Conservation (phyloP, 192 early-diverging fungal genomes). For the Geranomyces michiganensis region DNA sequence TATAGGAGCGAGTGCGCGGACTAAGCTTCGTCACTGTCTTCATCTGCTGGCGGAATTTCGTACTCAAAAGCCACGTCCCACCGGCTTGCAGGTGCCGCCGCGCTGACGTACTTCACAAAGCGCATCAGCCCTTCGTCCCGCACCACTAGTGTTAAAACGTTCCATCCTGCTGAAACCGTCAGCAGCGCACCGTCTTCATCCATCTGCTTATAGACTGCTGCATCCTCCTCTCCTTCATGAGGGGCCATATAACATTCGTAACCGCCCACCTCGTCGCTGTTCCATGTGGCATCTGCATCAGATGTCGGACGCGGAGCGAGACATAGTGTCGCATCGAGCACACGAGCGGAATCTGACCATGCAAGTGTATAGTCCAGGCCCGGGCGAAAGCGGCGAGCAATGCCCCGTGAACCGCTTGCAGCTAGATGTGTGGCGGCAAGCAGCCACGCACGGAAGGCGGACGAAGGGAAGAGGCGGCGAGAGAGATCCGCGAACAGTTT, state of each 20-base stretch:
- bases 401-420: conserved; percentile 47
- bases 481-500: conserved; percentile 43
- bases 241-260: conserved; percentile 78
- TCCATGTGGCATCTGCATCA: conserved; percentile 52
- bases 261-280: conserved; percentile 66
- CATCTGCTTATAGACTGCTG: conserved; percentile 68
- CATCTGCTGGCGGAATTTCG: conserved; percentile 47
- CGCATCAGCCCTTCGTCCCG: conserved; percentile 75
- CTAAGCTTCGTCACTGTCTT: conserved; percentile 16
- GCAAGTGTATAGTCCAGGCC: conserved; percentile 84
- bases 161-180: conserved; percentile 66
- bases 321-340: conserved; percentile 71
- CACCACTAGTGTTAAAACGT: conserved; percentile 69
- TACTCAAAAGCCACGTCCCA: conserved; percentile 83
- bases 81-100: conserved; percentile 66
- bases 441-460: conserved; percentile 67
- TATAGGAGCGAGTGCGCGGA: too few species aligned
- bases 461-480: conserved; percentile 52
- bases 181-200: conserved; percentile 72
- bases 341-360: conserved; percentile 49
- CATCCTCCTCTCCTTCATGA: conserved; percentile 68
- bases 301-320: conserved; percentile 41
- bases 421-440: conserved; percentile 56
- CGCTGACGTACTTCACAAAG: conserved; percentile 85
- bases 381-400: conserved; percentile 73